Conservation (phyloP, 1,139 yeast species). For the Williopsis jadinii region DNA sequence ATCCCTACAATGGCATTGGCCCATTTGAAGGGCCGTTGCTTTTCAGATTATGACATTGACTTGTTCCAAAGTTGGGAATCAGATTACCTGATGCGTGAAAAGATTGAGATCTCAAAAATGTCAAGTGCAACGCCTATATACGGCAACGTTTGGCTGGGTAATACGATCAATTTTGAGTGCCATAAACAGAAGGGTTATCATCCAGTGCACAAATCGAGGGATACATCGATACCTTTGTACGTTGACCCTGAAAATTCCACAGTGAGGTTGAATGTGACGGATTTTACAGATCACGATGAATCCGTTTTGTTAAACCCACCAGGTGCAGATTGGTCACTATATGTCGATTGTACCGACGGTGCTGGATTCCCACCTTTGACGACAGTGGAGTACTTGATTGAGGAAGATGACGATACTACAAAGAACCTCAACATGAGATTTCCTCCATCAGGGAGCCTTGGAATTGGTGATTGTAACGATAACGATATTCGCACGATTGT, state of each 20-base stretch:
- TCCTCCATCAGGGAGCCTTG: constrained; percentile 81
- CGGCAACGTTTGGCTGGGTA: constrained; percentile 72
- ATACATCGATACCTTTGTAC: constrained; percentile 31
- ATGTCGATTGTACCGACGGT: constrained; percentile 44
- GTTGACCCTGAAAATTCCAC: constrained; percentile 48
- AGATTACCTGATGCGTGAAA: constrained; percentile 67
- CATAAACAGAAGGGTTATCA: constrained; percentile 18
- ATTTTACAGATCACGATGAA: constrained; percentile 18
- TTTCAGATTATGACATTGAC: constrained; percentile 26
- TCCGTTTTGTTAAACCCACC: constrained; percentile 28
- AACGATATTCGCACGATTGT: constrained; percentile 50
- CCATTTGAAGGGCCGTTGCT: constrained; percentile 4
- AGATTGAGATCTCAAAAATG: constrained; percentile 76
- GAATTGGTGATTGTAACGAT: constrained; percentile 54
- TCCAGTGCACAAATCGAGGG: not conserved
- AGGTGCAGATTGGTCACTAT: constrained; percentile 33
- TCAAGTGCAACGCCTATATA: constrained; percentile 64
- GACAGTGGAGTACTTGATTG: constrained; percentile 32
- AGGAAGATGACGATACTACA: constrained; percentile 10
- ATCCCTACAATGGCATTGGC: constrained; percentile 4
- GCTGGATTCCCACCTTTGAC: constrained; percentile 46
- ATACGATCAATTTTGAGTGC: constrained; percentile 47
- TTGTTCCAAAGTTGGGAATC: constrained; percentile 58
- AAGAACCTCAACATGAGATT: constrained; percentile 27
- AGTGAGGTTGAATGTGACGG: constrained; percentile 27